Evolutionary conservation across 345 rosid genomes (phyloP).

Genomic region (Salix brachista): DNA sequence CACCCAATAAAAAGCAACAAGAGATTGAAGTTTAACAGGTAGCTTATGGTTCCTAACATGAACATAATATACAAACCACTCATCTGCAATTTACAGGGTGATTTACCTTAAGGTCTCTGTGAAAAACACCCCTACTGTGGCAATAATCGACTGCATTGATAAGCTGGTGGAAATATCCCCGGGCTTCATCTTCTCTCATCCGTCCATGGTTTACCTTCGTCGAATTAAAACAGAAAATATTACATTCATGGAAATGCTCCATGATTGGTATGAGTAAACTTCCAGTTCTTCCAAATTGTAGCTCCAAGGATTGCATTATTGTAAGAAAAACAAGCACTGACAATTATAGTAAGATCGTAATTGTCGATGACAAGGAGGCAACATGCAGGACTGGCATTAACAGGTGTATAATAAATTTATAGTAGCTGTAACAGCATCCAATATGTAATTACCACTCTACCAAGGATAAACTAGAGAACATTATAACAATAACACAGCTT

Average conservation of each 20-base stretch:
- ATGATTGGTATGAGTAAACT: not conserved
- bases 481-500: not conserved
- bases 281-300: not conserved
- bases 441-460: not conserved
- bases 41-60: not conserved
- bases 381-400: not conserved
- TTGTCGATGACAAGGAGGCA: not conserved
- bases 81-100: not conserved
- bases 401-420: not conserved
- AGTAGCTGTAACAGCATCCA: not conserved
- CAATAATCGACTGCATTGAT: constrained; percentile 91
- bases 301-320: not conserved
- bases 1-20: constrained; percentile 12
- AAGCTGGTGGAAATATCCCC: constrained; percentile 95
- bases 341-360: not conserved
- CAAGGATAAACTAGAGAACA: not conserved
- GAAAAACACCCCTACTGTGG: constrained; percentile 97
- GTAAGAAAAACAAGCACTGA: not conserved
- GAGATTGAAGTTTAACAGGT: not conserved
- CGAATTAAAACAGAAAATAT: constrained; percentile 7
- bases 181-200: constrained; percentile 85
- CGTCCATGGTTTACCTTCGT: constrained; percentile 83
- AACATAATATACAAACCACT: not conserved
- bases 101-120: constrained; percentile 89
- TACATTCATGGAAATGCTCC: not conserved